These are phyloP conservation scores for Puccinia hordei DNA, from an alignment of 1,284 basidiomycete genomes.

Conservation along the genomic window DNA sequence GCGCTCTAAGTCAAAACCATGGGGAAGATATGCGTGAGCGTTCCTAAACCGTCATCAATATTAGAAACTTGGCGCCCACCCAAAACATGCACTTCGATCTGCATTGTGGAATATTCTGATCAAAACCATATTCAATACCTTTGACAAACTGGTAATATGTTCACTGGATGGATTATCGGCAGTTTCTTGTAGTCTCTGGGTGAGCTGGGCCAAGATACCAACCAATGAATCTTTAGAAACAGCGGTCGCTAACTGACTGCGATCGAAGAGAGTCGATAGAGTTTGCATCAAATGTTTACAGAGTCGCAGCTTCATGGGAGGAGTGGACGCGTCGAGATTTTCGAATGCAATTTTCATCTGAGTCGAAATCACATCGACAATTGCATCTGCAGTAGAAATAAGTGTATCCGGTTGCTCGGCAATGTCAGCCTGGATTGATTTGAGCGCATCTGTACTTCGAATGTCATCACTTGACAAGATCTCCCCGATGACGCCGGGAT, in stretches of 20 bases:
- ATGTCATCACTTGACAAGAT: slow-evolving; percentile 61
- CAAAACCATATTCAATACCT: slow-evolving; percentile 98
- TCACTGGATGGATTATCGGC: slow-evolving; percentile 64
- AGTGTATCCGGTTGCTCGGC: slow-evolving; percentile 68
- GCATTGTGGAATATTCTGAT: slow-evolving; percentile 88
- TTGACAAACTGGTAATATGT: slow-evolving; percentile 66
- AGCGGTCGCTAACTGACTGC: slow-evolving; percentile 75
- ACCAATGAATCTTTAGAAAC: slow-evolving; percentile 77
- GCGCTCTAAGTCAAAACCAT: slow-evolving; percentile 61
- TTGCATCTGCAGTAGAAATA: slow-evolving; percentile 78
- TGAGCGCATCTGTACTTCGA: slow-evolving; percentile 50
- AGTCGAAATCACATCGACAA: slow-evolving; percentile 81
- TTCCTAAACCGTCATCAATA: not conserved
- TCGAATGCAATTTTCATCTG: slow-evolving; percentile 88
- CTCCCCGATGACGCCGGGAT: slow-evolving; percentile 66
- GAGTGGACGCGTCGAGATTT: slow-evolving; percentile 65
- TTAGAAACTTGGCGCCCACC: slow-evolving; percentile 64
- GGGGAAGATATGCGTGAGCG: slow-evolving; percentile 7
- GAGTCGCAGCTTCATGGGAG: slow-evolving; percentile 77
- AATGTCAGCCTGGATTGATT: slow-evolving; percentile 34
- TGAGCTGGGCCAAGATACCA: slow-evolving; percentile 79
- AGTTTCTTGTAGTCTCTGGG: slow-evolving; percentile 82
- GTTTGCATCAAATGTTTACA: slow-evolving; percentile 96
- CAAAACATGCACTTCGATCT: slow-evolving; percentile 85
- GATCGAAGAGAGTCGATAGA: slow-evolving; percentile 85